Evolutionary conservation across 2,329 filamentous ascomycete genomes (phyloP).

Genomic region (Ascochyta lentis): DNA sequence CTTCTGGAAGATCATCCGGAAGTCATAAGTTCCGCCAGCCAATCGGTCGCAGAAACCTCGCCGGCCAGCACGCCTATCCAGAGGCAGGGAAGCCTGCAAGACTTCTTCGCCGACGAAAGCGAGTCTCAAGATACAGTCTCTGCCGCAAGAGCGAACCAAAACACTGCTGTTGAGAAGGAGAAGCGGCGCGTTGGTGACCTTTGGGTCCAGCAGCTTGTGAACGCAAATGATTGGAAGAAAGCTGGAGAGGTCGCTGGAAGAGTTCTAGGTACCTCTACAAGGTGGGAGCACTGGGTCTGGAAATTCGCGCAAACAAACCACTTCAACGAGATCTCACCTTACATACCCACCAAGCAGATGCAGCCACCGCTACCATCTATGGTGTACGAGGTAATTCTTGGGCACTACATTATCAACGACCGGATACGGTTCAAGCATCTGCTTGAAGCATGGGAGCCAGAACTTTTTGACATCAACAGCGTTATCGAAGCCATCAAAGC

Average conservation of each 20-base stretch:
- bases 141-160: constrained; percentile 60
- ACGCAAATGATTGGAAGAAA: constrained; percentile 73
- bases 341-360: constrained; percentile 79
- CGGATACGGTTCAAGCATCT: constrained; percentile 77
- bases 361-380: constrained; percentile 78
- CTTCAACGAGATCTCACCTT: constrained; percentile 87
- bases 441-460: constrained; percentile 81
- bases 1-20: constrained; percentile 89
- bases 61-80: constrained; percentile 55
- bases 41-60: constrained; percentile 48
- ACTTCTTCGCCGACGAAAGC: constrained; percentile 76
- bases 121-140: constrained; percentile 68
- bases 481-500: constrained; percentile 82
- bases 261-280: constrained; percentile 77
- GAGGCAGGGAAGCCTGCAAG: constrained; percentile 55
- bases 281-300: constrained; percentile 97
- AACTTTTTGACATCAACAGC: constrained; percentile 79
- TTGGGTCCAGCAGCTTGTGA: constrained; percentile 88
- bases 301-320: constrained; percentile 84
- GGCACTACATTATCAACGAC: constrained; percentile 84
- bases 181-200: constrained; percentile 90
- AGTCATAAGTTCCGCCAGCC: constrained; percentile 54
- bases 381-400: constrained; percentile 88
- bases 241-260: constrained; percentile 84
- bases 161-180: constrained; percentile 79